Percentiles rank a stretch among this genome's conserved stretches.
Conservation (phyloP, 176 grass and related monocot genomes). For the Zoysia pacifica region DNA sequence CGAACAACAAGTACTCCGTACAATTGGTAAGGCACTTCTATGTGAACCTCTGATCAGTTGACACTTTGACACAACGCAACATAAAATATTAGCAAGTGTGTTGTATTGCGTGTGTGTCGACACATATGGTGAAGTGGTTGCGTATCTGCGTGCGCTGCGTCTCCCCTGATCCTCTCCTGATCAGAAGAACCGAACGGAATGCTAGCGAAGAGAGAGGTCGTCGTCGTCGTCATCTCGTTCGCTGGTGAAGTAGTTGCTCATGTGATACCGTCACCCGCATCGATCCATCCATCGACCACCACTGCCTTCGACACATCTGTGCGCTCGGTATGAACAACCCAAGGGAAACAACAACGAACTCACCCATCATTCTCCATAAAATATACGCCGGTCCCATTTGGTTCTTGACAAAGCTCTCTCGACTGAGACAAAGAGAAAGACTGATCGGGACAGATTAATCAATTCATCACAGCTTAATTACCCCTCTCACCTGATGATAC, state of each 20-base stretch:
- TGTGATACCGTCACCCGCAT: conserved; percentile 31
- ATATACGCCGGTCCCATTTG: conserved; percentile 28
- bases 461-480: conserved; percentile 23
- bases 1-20: no score
- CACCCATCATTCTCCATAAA: conserved; percentile 51
- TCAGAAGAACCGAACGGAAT: neutral
- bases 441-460: conserved; percentile 29
- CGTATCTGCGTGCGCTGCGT: neutral
- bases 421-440: conserved; percentile 24
- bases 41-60: neutral
- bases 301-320: no score
- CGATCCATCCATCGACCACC: no score
- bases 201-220: conserved; percentile 3
- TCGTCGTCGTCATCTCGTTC: neutral
- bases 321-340: conserved; percentile 14
- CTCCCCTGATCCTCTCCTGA: neutral
- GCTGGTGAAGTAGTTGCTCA: conserved; percentile 51
- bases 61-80: conserved; percentile 2
- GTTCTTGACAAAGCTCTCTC: conserved; percentile 25
- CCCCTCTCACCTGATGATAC: neutral
- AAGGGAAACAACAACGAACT: conserved; percentile 52
- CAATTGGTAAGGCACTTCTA: no score
- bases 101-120: neutral
- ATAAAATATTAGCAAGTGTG: conserved; percentile 44
- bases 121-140: conserved; percentile 37